These are phyloP conservation scores for Lepidium campestre DNA, from an alignment of 441 rosid species.

Conservation along the genomic window DNA sequence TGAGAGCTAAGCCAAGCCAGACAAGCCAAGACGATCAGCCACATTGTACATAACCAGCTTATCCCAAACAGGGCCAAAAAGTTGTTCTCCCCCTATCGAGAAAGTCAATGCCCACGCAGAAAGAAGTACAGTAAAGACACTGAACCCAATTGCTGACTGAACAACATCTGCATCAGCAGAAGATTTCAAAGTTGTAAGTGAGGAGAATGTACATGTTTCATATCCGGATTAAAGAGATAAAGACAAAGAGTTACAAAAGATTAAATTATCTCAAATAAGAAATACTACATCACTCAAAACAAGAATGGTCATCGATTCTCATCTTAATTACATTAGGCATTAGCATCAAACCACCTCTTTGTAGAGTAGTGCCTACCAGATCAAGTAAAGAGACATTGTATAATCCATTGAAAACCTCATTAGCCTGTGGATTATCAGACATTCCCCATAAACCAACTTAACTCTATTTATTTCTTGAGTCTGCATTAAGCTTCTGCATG, in stretches of 20 bases:
- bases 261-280: not conserved
- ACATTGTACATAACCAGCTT: slow-evolving; percentile 87
- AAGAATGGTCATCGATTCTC: not conserved
- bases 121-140: slow-evolving; percentile 50
- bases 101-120: slow-evolving; percentile 82
- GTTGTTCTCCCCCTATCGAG: slow-evolving; percentile 69
- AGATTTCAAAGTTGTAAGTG: not conserved
- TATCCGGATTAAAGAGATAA: not conserved
- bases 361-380: not conserved
- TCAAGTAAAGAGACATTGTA: not conserved
- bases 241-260: not conserved
- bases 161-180: slow-evolving; percentile 49
- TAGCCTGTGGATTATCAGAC: not conserved
- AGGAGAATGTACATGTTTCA: not conserved
- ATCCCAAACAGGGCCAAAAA: slow-evolving; percentile 78
- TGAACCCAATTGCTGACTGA: slow-evolving; percentile 69
- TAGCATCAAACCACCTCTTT: not conserved
- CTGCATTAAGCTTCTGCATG: too few species aligned
- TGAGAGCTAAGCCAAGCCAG: slow-evolving; percentile 58
- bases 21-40: slow-evolving; percentile 76
- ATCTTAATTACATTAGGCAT: not conserved
- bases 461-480: too few species aligned
- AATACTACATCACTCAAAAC: not conserved
- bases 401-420: not conserved
- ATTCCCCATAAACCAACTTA: not conserved